These are phyloP conservation scores for Coemansia sp. DNA, from an alignment of 192 early-diverging fungal genomes.

Conservation along the genomic window DNA sequence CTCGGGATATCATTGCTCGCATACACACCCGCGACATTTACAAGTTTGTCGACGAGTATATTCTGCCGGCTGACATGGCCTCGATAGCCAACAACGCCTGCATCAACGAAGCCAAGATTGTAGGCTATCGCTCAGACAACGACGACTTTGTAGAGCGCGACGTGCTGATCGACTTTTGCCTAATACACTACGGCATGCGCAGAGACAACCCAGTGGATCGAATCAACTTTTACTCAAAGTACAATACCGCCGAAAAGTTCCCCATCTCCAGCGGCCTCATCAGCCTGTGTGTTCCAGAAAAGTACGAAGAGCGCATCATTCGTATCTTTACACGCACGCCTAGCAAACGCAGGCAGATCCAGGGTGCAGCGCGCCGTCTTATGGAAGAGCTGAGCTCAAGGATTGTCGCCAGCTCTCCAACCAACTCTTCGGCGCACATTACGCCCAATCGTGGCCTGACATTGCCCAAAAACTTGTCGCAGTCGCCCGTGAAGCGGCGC, in stretches of 20 bases:
- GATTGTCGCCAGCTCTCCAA: conserved; percentile 8
- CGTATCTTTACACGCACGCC: conserved; percentile 52
- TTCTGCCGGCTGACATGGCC: conserved; percentile 62
- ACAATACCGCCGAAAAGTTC: conserved; percentile 61
- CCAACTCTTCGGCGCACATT: conserved; percentile 27
- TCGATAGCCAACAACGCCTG: conserved; percentile 31
- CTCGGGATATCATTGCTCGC: conserved; percentile 71
- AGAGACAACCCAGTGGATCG: conserved; percentile 86
- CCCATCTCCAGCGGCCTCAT: conserved; percentile 72
- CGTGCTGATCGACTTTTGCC: conserved; percentile 73
- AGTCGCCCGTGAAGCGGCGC: conserved; percentile 24
- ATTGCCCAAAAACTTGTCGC: conserved; percentile 22
- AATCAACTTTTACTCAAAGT: conserved; percentile 82
- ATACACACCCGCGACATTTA: conserved; percentile 85
- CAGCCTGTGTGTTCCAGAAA: conserved; percentile 60
- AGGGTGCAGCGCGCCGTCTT: conserved; percentile 44
- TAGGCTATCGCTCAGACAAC: conserved; percentile 61
- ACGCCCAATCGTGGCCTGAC: conserved; percentile 54
- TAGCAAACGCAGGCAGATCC: conserved; percentile 46
- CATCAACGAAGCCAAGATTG: conserved; percentile 64
- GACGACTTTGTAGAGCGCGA: conserved; percentile 71
- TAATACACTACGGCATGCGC: conserved; percentile 85
- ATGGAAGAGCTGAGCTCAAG: conserved; percentile 33
- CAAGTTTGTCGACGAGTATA: conserved; percentile 81
- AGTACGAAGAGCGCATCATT: conserved; percentile 54